Evolutionary conservation across 106 monocot genomes (phyloP), one percentile per base, ranked within the genome.

Genomic region (Dioscorea alata): DNA sequence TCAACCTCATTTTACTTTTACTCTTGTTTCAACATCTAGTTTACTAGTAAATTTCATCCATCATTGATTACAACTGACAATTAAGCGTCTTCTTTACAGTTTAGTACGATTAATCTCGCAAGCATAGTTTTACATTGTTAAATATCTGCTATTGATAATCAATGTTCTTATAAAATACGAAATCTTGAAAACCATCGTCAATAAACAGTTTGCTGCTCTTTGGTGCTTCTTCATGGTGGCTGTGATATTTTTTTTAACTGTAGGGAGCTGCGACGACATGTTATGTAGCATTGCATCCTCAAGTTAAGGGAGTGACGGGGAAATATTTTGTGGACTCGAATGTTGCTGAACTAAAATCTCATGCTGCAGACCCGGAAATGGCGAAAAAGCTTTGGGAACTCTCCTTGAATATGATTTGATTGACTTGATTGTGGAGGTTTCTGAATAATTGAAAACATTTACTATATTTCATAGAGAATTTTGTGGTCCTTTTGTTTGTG

Each of bases 251-350:
- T n/a, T 67, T 69, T 32, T 32, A 0, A 2, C 42, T 72, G 23
- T 50, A 86, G 86, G 86, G 82, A 4, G 82, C 82, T 14, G 82
- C 86, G 24, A 82, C 82, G 23, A 66, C 65, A 8, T 66, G 65
- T 19, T 66, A 66, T 49, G 19, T 66, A 19, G 65, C 65, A 23
- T 21, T 66, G 65, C 65, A 66, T 66, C 65, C 65, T 2, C 65
- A 66, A 23, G 65, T 66, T 3, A 1, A 22, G 6, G 65, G 65
- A 18, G 65, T 66, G 21, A 49, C 19, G 1, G 65, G 65, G 65
- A 66, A 66, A 21, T 66, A 20, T 66, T 66, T 66, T 42, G 42
- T 22, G 8, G 48, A 49, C 22, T 35, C 49, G 13, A 66, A 66
- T 24, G n/a, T 66, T 19, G 15, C 5, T 13, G 49, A 19, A 23